phyloP scores from a whole-genome alignment of 2,329 filamentous ascomycete species.

The Aspergillus quadrilineatus region DNA sequence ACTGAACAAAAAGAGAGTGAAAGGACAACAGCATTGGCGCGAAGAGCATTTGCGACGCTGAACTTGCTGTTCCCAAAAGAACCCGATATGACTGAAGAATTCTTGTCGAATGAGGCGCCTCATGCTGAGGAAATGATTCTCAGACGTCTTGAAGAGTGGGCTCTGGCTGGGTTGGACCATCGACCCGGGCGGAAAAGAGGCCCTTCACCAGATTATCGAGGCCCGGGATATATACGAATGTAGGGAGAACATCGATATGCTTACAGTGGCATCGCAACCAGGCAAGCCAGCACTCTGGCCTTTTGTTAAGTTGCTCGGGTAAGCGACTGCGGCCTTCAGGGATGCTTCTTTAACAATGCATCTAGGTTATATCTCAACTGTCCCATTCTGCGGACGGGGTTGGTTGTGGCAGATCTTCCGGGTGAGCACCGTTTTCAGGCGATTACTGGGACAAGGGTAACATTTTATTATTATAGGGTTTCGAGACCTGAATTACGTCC shows the following conservation, averaged over 20 bases:
- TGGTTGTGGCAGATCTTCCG: constrained; percentile 25
- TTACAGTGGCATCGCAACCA: constrained; percentile 13
- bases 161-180: constrained; percentile 3
- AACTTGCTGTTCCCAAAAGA: constrained; percentile 18
- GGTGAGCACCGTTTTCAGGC: constrained; percentile 9
- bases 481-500: constrained; percentile 23
- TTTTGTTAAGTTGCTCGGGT: constrained; percentile 25
- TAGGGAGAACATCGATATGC: constrained; percentile 15
- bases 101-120: constrained; percentile 12
- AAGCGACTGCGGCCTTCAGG: background rate
- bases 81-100: constrained; percentile 12
- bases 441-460: background rate
- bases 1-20: constrained; percentile 10
- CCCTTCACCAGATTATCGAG: constrained; percentile 5
- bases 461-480: constrained; percentile 15
- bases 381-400: constrained; percentile 20
- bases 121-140: constrained; percentile 12
- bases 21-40: constrained; percentile 3
- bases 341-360: background rate
- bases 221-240: constrained; percentile 14
- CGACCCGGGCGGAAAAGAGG: constrained; percentile 17
- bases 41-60: constrained; percentile 17
- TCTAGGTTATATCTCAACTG: constrained; percentile 23
- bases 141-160: constrained; percentile 10
- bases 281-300: constrained; percentile 20